Evolutionary conservation across 352 stramenopile species (phyloP).

Genomic region (Elongisporangium prolatum): DNA sequence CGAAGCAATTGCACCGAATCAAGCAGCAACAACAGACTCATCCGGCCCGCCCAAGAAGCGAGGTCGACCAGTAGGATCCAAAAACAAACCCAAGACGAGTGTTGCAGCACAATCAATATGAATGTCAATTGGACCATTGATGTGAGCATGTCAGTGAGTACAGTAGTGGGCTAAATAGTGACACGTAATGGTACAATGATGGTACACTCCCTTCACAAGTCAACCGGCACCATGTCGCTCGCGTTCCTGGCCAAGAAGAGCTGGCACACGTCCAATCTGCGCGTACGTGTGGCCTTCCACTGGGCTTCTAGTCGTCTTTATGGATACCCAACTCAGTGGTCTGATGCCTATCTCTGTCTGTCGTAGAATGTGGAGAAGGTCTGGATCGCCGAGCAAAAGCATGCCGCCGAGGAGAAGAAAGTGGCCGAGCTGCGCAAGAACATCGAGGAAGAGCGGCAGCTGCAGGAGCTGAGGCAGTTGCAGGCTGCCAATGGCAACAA

Average conservation of each 20-base stretch:
- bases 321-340: background rate
- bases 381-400: constrained; percentile 95
- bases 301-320: background rate
- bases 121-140: too few relatives aligned
- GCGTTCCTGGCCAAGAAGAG: constrained; percentile 96
- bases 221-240: constrained; percentile 65
- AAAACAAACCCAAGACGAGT: background rate
- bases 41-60: background rate
- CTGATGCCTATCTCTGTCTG: constrained; percentile 5
- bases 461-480: constrained; percentile 93
- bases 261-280: constrained; percentile 96
- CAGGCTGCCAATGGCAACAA: constrained; percentile 86
- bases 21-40: background rate
- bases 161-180: background rate
- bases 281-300: constrained; percentile 29
- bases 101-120: background rate
- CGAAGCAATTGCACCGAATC: background rate
- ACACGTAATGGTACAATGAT: background rate
- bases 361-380: constrained; percentile 96
- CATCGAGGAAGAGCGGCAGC: constrained; percentile 94
- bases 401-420: constrained; percentile 91
- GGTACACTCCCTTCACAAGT: background rate
- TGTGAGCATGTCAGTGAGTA: too few relatives aligned
- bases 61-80: background rate
- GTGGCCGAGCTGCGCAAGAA: constrained; percentile 94